Evolutionary conservation across 164 flowering plant species (phyloP).

Genomic region (Vitis vinifera): DNA sequence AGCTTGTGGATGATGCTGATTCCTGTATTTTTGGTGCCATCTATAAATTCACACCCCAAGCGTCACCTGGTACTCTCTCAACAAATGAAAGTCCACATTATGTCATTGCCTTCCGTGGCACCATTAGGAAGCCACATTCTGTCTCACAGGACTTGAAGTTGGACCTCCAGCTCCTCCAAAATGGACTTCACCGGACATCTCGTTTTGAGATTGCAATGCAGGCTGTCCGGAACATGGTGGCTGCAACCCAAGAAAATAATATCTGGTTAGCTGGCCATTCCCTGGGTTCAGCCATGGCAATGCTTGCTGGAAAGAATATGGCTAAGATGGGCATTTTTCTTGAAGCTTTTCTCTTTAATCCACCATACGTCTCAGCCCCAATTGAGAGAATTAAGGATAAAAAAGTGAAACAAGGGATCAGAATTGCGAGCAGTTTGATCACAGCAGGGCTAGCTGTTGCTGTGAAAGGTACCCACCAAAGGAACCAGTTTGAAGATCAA

Average conservation of each 20-base stretch:
- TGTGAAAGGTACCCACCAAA: slow-evolving; percentile 24
- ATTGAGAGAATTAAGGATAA: slow-evolving; percentile 65
- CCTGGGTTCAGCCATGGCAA: slow-evolving; percentile 80
- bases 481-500: slow-evolving; percentile 29
- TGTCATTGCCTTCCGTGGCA: slow-evolving; percentile 88
- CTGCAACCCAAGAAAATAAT: slow-evolving; percentile 41
- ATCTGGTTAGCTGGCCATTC: slow-evolving; percentile 94
- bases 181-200: slow-evolving; percentile 67
- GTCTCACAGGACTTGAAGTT: slow-evolving; percentile 58
- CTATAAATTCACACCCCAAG: slow-evolving; percentile 42
- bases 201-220: slow-evolving; percentile 68
- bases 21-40: slow-evolving; percentile 78
- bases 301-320: slow-evolving; percentile 85
- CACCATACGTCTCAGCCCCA: slow-evolving; percentile 80
- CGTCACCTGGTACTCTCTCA: slow-evolving; percentile 6
- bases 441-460: slow-evolving; percentile 73
- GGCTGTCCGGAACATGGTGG: slow-evolving; percentile 58
- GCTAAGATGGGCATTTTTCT: slow-evolving; percentile 59
- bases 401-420: slow-evolving; percentile 61
- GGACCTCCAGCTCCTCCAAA: slow-evolving; percentile 53
- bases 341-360: slow-evolving; percentile 78
- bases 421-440: slow-evolving; percentile 61
- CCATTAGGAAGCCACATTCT: slow-evolving; percentile 60
- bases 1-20: slow-evolving; percentile 70
- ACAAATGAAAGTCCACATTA: slow-evolving; percentile 38